A percentile compares a stretch with the other conserved stretches of the same genome.
These are phyloP conservation scores for Cladobotryum protrusum DNA, from an alignment of 2,329 filamentous ascomycete species.

Conservation along the genomic window DNA sequence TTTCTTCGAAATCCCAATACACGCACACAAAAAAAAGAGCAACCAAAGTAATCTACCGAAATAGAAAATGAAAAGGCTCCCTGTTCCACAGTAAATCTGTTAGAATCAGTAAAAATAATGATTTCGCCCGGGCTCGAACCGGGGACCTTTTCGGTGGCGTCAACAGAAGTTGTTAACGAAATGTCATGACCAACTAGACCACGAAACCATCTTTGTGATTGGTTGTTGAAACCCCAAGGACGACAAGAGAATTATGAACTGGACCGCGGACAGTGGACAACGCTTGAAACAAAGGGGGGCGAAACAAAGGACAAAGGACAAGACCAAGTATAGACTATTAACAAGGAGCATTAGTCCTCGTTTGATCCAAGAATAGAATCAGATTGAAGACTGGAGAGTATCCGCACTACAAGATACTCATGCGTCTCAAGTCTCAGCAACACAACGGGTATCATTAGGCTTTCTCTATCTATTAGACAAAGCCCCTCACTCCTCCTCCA, in stretches of 20 bases:
- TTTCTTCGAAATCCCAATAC: too few relatives aligned
- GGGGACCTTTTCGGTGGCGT: slow-evolving; percentile 13
- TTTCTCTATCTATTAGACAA: slow-evolving; percentile 23
- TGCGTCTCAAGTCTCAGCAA: slow-evolving; percentile 12
- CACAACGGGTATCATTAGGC: slow-evolving; percentile 35
- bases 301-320: slow-evolving; percentile 3
- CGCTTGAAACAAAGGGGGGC: neutral
- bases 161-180: slow-evolving; percentile 12
- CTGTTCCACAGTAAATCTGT: too few relatives aligned
- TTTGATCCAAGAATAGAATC: too few relatives aligned
- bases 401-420: too few relatives aligned
- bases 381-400: too few relatives aligned
- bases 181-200: slow-evolving; percentile 14
- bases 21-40: slow-evolving; percentile 11
- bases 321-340: too few relatives aligned
- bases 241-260: too few relatives aligned
- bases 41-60: neutral
- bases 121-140: slow-evolving; percentile 13
- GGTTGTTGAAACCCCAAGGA: neutral
- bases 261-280: too few relatives aligned
- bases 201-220: slow-evolving; percentile 8
- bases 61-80: too few relatives aligned
- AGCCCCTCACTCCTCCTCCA: slow-evolving; percentile 6
- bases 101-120: neutral
- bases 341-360: too few relatives aligned